Percentiles rank a stretch among this genome's conserved stretches.
Evolutionary conservation across 805 yeast species (phyloP).

Genomic region (Pichia ethanolica): DNA sequence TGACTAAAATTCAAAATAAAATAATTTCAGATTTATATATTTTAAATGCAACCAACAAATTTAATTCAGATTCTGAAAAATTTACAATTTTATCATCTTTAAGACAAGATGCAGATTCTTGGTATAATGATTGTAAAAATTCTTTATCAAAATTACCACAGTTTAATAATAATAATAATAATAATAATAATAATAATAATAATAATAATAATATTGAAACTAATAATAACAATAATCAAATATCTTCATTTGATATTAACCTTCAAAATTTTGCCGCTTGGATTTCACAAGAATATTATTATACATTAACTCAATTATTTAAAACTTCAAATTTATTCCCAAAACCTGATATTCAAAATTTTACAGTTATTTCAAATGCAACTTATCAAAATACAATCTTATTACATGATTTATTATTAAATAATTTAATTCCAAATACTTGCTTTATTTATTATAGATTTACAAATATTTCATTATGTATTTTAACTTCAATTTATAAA

Average conservation of each 20-base stretch:
- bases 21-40: conserved; percentile 24
- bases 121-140: conserved; percentile 25
- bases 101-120: conserved; percentile 31
- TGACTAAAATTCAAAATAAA: conserved; percentile 41
- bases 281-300: conserved; percentile 38
- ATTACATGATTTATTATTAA: background rate
- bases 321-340: conserved; percentile 45
- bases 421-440: background rate
- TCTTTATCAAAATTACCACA: conserved; percentile 14
- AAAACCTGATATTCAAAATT: conserved; percentile 32
- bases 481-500: conserved; percentile 1
- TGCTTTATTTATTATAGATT: conserved; percentile 35
- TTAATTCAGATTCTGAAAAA: conserved; percentile 31
- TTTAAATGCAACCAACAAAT: conserved; percentile 13
- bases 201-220: background rate
- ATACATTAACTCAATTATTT: conserved; percentile 38
- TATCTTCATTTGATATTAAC: conserved; percentile 4
- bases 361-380: conserved; percentile 18
- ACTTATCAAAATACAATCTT: conserved; percentile 5
- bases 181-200: background rate
- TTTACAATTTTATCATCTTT: conserved; percentile 26
- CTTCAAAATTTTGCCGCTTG: conserved; percentile 30
- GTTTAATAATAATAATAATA: background rate
- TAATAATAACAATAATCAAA: no score
- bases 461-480: conserved; percentile 1